Conservation (phyloP, 2,329 filamentous ascomycete genomes). For the Verticillium dahliae region DNA sequence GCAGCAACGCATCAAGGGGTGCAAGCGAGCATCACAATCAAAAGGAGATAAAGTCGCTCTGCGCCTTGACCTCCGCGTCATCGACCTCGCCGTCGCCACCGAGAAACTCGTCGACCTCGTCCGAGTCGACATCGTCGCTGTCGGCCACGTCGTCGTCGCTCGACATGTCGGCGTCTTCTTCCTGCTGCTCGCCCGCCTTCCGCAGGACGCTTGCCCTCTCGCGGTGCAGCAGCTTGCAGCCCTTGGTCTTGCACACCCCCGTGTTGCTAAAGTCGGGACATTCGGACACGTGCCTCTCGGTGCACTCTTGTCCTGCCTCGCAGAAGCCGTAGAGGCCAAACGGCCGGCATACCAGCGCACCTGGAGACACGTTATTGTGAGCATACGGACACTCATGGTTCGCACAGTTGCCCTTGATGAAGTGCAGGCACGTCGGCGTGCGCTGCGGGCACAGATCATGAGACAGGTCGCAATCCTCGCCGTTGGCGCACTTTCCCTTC, state of each 20-base stretch:
- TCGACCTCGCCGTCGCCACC: constrained; percentile 41
- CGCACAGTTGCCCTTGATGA: constrained; percentile 81
- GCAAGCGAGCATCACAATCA: constrained; percentile 13
- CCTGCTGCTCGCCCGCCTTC: constrained; percentile 34
- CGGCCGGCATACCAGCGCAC: constrained; percentile 71
- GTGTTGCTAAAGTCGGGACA: constrained; percentile 94
- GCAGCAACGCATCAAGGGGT: not conserved
- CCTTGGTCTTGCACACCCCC: constrained; percentile 72
- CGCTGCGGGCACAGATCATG: constrained; percentile 80
- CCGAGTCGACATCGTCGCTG: constrained; percentile 75
- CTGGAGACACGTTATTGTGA: constrained; percentile 71
- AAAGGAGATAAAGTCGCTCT: constrained; percentile 52
- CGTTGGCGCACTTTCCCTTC: constrained; percentile 69
- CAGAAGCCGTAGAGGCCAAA: constrained; percentile 90
- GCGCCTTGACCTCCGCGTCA: constrained; percentile 48
- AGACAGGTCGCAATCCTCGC: constrained; percentile 80
- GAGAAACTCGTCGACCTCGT: constrained; percentile 62
- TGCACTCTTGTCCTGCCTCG: constrained; percentile 69
- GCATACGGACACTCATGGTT: constrained; percentile 82
- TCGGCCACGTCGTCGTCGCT: constrained; percentile 70
- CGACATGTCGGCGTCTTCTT: constrained; percentile 59
- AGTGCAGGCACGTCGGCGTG: constrained; percentile 84
- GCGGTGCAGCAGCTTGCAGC: constrained; percentile 81
- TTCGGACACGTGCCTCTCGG: constrained; percentile 82
- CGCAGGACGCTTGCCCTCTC: constrained; percentile 77